phyloP scores from a whole-genome alignment of 441 rosid species.

The Mallotus repandus region DNA sequence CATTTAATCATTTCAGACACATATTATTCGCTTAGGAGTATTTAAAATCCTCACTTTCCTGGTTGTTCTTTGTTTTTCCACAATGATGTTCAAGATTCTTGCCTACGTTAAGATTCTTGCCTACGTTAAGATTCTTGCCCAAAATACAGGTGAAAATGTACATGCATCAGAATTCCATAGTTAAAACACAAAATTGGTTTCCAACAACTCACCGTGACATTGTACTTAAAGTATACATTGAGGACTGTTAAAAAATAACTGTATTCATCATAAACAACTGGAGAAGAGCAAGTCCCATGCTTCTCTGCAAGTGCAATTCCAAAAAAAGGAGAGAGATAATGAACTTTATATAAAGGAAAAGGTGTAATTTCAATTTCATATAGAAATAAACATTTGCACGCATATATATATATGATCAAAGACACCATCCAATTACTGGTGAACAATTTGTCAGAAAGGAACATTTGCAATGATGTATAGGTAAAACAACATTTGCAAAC shows the following conservation, averaged over 20 bases:
- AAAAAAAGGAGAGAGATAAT: constrained; percentile 3
- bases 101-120: no score
- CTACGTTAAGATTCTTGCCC: no score
- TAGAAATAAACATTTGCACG: no score
- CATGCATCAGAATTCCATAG: constrained; percentile 7
- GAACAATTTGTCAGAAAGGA: background rate
- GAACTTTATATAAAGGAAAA: background rate
- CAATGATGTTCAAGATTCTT: constrained; percentile 1
- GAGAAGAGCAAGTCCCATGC: constrained; percentile 88
- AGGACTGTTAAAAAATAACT: constrained; percentile 64
- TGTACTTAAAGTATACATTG: constrained; percentile 77
- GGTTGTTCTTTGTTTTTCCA: background rate
- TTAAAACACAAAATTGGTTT: constrained; percentile 17
- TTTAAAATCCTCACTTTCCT: background rate
- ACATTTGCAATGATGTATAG: background rate
- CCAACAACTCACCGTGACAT: constrained; percentile 69
- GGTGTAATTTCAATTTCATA: background rate
- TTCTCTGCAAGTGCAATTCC: constrained; percentile 59
- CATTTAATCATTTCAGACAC: no score
- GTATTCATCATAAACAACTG: constrained; percentile 72
- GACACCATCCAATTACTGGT: background rate
- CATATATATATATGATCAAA: background rate
- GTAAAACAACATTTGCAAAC: background rate
- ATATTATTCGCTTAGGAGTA: background rate
- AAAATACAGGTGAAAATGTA: background rate